Conservation (phyloP, 1,139 yeast species). For the Candida smagusa region DNA sequence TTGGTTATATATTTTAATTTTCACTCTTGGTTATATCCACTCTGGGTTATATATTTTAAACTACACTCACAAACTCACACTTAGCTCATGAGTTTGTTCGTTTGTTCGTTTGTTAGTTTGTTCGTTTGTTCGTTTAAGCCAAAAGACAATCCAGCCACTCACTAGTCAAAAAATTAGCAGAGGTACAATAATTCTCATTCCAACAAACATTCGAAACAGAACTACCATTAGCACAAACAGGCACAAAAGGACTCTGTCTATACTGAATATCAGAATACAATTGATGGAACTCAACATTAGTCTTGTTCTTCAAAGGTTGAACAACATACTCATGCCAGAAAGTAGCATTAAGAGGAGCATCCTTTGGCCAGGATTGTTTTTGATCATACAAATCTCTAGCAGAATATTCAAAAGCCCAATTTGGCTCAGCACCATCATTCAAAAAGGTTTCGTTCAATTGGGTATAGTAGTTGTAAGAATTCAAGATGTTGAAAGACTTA, state of each 20-base stretch:
- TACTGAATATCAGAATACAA: slow-evolving; percentile 44
- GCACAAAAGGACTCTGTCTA: slow-evolving; percentile 51
- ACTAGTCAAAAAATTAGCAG: slow-evolving; percentile 19
- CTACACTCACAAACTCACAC: too few relatives aligned
- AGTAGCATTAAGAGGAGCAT: slow-evolving; percentile 54
- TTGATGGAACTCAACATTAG: slow-evolving; percentile 42
- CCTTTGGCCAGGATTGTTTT: slow-evolving; percentile 44
- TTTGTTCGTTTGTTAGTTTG: too few relatives aligned
- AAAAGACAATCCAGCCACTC: slow-evolving; percentile 15
- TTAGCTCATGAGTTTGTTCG: too few relatives aligned
- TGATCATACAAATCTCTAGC: slow-evolving; percentile 51
- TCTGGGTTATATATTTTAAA: too few relatives aligned
- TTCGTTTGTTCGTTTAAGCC: background rate
- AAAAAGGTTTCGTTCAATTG: slow-evolving; percentile 50
- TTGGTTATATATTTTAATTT: too few relatives aligned
- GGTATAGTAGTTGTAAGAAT: slow-evolving; percentile 56
- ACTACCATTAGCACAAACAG: slow-evolving; percentile 39
- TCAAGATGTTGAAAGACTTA: slow-evolving; percentile 58
- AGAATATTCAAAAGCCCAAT: slow-evolving; percentile 53
- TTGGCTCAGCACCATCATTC: slow-evolving; percentile 48
- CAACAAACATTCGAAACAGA: slow-evolving; percentile 33
- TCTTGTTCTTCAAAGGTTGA: slow-evolving; percentile 28
- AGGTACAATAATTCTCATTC: slow-evolving; percentile 42
- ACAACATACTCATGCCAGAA: slow-evolving; percentile 51
- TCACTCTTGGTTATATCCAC: too few relatives aligned